Evolutionary conservation across 805 yeast genomes (phyloP).

Genomic region (Zygoascus flipseniorum): DNA sequence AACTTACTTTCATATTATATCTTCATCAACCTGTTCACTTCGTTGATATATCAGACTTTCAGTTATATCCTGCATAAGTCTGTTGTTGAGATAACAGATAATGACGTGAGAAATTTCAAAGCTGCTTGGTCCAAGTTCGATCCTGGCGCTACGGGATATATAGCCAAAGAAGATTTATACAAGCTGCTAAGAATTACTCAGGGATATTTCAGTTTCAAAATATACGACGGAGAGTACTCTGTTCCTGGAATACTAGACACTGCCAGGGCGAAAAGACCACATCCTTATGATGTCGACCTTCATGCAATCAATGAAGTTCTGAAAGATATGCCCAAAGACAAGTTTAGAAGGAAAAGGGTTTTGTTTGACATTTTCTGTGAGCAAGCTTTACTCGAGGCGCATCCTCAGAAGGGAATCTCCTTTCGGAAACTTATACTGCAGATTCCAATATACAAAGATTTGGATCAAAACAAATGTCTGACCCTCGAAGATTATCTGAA

Average conservation of each 20-base stretch:
- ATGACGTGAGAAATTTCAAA: constrained; percentile 68
- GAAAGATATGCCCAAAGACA: constrained; percentile 44
- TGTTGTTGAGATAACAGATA: constrained; percentile 25
- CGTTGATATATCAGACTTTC: constrained; percentile 82
- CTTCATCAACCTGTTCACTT: constrained; percentile 81
- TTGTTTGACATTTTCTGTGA: constrained; percentile 60
- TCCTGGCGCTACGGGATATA: constrained; percentile 67
- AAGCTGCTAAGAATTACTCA: constrained; percentile 50
- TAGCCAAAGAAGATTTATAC: constrained; percentile 48
- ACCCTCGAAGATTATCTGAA: constrained; percentile 32
- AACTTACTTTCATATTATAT: constrained; percentile 90
- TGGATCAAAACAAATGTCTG: constrained; percentile 69
- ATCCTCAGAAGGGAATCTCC: constrained; percentile 50
- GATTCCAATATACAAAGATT: constrained; percentile 68
- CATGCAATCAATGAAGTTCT: constrained; percentile 46
- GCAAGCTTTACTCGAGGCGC: constrained; percentile 54
- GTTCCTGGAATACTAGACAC: constrained; percentile 41
- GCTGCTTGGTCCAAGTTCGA: constrained; percentile 70
- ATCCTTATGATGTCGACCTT: constrained; percentile 41
- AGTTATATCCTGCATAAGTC: constrained; percentile 67
- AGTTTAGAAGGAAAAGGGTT: constrained; percentile 44
- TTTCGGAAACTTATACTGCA: constrained; percentile 55
- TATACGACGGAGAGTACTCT: constrained; percentile 50
- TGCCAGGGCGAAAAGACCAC: constrained; percentile 35
- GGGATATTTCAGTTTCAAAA: constrained; percentile 67